These are phyloP conservation scores for Annulohypoxylon maeteangense DNA, from an alignment of 495 filamentous ascomycete species.

Conservation along the genomic window DNA sequence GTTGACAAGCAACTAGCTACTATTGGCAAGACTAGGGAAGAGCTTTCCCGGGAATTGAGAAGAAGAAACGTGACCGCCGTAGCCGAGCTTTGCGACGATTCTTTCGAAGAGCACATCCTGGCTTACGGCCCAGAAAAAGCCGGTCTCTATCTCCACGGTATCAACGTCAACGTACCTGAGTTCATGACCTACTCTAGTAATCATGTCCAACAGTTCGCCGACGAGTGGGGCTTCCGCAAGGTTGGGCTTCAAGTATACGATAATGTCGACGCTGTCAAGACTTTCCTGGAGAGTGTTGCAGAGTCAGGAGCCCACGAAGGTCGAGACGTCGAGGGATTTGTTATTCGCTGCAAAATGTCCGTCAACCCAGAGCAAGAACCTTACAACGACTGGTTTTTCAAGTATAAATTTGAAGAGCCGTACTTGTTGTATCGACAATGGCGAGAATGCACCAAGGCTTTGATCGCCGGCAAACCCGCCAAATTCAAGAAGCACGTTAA, in stretches of 20 bases:
- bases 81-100: slow-evolving; percentile 95
- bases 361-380: slow-evolving; percentile 46
- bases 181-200: slow-evolving; percentile 84
- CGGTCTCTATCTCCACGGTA: slow-evolving; percentile 93
- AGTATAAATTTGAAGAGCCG: slow-evolving; percentile 99
- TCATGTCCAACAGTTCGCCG: slow-evolving; percentile 87
- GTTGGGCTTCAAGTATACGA: slow-evolving; percentile 82
- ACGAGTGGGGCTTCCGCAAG: slow-evolving; percentile 93
- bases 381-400: slow-evolving; percentile 97
- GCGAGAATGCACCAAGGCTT: slow-evolving; percentile 93
- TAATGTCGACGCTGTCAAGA: slow-evolving; percentile 74
- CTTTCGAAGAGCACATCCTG: slow-evolving; percentile 95
- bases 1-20: slow-evolving; percentile 79
- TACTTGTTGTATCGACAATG: slow-evolving; percentile 99
- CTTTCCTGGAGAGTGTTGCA: slow-evolving; percentile 82
- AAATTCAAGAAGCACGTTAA: slow-evolving; percentile 85
- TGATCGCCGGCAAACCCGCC: slow-evolving; percentile 79
- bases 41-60: slow-evolving; percentile 79
- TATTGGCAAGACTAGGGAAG: slow-evolving; percentile 77
- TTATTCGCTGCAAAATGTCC: slow-evolving; percentile 84
- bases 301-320: slow-evolving; percentile 88
- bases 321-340: slow-evolving; percentile 95
- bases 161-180: slow-evolving; percentile 91
- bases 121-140: slow-evolving; percentile 86
- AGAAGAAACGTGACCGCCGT: slow-evolving; percentile 90